Base-by-base conservation (phyloP, 2,329 filamentous ascomycete species). In the Herpotrichia juniperi region DNA sequence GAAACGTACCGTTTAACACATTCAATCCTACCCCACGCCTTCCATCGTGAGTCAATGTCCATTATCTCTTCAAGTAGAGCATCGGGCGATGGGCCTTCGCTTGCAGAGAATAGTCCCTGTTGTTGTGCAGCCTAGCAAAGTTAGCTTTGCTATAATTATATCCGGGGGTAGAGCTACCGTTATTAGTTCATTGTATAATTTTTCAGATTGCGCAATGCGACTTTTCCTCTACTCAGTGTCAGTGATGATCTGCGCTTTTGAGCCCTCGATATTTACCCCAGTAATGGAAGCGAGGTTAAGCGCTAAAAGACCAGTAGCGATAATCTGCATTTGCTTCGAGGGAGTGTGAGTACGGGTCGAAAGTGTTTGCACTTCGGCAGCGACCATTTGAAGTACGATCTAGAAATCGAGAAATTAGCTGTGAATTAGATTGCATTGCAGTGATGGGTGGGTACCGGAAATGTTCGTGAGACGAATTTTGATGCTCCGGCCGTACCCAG, bases 11-110 rank as follows among this genome's bases (percentile, higher is more conserved):
- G 73, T 60, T 82, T 82, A 0, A 73, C 73, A 42, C 78, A 81
- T 63, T 83, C 81, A 7, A 82, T 73, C 43, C 78, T 77, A 54
- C 76, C 75, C 81, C 81, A 83, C 2, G 78, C 76, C 57, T 78
- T 80, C 81, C 81, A 83, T 57, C 75, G 68, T 21, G 72, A 65
- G 43, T 81, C 77, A 28, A 77, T 70, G 54, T 79, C 76, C 12
- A 75, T 64, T 6, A 79, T 70, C 4, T 73, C 67, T 22, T 79
- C 76, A 19, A 80, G 74, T 3, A 81, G 61, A 16, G 75, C 73
- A 35, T 68, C 70, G 1, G 69, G 58, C 16, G 64, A 54, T 4
- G 56, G 54, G 21, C 62, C 61, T 56, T 82, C 80, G 4, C 72
- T 78, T 3, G 76, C 75, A 12, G 75, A 74, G 50, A 83, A 82